phyloP scores from a whole-genome alignment of 225 moss, liverwort and hornwort genomes.

The Marchantia paleacea region DNA sequence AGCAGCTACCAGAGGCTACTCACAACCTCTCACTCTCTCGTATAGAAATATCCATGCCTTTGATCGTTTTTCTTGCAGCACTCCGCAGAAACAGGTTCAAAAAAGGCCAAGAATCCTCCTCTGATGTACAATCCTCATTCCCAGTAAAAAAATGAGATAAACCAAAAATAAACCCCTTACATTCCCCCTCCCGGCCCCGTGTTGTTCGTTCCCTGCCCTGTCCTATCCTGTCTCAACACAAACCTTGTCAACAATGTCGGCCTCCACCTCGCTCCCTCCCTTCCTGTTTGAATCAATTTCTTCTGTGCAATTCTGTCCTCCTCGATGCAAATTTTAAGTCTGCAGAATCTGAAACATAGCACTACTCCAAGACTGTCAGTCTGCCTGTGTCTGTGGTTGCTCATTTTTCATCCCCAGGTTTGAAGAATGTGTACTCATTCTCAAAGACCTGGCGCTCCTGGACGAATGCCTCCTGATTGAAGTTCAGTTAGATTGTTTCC shows the following conservation, averaged over 20 bases:
- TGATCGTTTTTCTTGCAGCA: not conserved
- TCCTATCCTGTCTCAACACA: not conserved
- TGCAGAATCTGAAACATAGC: not conserved
- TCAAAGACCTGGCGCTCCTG: not conserved
- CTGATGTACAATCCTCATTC: constrained; percentile 9
- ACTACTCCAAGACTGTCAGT: not conserved
- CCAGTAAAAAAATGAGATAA: not conserved
- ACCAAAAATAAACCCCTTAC: not conserved
- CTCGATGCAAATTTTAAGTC: not conserved
- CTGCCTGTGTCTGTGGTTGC: not conserved
- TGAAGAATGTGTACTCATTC: not conserved
- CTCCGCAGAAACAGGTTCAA: not conserved
- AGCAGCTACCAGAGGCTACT: not conserved
- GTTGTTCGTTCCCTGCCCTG: not conserved
- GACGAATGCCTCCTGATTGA: not conserved
- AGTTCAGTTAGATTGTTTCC: constrained; percentile 3
- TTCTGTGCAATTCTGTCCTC: not conserved
- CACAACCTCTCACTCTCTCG: not conserved
- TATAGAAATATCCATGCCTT: not conserved
- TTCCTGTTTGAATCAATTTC: not conserved
- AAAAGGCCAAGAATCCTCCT: not conserved
- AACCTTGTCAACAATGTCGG: no score
- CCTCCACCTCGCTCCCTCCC: not conserved
- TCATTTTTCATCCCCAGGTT: not conserved
- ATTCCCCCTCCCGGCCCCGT: not conserved